Evolutionary conservation across 148 eudicot genomes (phyloP).

Genomic region (Cornus florida): DNA sequence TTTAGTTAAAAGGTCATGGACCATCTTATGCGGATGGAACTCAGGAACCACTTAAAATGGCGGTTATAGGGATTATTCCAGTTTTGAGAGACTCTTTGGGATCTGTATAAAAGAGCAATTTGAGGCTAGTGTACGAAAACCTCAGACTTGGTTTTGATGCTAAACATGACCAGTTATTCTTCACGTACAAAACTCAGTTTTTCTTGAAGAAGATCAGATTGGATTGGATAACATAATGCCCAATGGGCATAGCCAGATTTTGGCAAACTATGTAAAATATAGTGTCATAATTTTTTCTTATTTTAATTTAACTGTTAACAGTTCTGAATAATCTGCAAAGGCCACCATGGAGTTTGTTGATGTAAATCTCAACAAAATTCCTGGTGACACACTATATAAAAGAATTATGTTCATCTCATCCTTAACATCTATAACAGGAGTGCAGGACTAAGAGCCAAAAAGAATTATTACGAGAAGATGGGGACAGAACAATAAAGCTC

Average conservation of each 20-base stretch:
- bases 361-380: neutral
- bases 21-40: too few species aligned
- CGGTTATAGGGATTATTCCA: too few species aligned
- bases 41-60: too few species aligned
- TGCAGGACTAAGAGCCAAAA: neutral
- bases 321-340: neutral
- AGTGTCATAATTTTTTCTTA: neutral
- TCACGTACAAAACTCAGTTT: too few species aligned
- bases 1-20: too few species aligned
- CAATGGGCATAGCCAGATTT: neutral
- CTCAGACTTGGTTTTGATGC: too few species aligned
- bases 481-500: neutral
- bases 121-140: too few species aligned
- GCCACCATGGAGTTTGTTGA: neutral
- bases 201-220: neutral
- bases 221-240: neutral
- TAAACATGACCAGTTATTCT: too few species aligned
- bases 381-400: neutral
- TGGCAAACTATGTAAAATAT: neutral
- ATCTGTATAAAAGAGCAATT: too few species aligned
- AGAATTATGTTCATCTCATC: neutral
- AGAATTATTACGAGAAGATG: neutral
- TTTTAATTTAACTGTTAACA: too few species aligned
- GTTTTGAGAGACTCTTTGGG: too few species aligned
- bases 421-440: conserved; percentile 1